phyloP scores from a whole-genome alignment of 129 eudicot genomes.

The Logfia minima region DNA sequence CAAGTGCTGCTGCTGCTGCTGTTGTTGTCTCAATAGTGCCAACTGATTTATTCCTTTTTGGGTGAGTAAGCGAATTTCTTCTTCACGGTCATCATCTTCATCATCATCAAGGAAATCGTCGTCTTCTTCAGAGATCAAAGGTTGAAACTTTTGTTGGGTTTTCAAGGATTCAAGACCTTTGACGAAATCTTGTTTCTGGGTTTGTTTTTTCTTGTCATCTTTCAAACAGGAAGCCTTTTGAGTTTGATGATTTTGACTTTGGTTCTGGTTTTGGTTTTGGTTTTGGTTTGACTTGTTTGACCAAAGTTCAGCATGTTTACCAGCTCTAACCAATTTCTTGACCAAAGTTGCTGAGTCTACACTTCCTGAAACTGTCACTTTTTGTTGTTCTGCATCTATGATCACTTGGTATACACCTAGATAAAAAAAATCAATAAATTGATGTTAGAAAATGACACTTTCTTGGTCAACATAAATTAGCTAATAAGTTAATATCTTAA shows the following conservation, averaged over 20 bases:
- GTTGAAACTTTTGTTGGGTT: constrained; percentile 53
- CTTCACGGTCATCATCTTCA: constrained; percentile 37
- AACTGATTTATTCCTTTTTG: constrained; percentile 43
- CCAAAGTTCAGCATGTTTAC: constrained; percentile 79
- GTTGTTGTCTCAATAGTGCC: constrained; percentile 50
- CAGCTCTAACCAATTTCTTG: constrained; percentile 61
- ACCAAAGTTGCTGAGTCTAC: constrained; percentile 63
- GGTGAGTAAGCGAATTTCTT: constrained; percentile 25
- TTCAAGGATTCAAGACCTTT: constrained; percentile 55
- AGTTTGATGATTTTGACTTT: constrained; percentile 45
- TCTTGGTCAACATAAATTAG: constrained; percentile 28
- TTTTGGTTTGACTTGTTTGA: constrained; percentile 40
- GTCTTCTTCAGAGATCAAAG: constrained; percentile 41
- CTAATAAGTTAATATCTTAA: constrained; percentile 12
- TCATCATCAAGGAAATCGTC: constrained; percentile 33
- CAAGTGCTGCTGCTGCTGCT: constrained; percentile 25
- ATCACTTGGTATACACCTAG: constrained; percentile 70
- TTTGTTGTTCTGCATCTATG: constrained; percentile 73
- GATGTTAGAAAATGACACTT: constrained; percentile 23
- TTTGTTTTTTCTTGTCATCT: constrained; percentile 48
- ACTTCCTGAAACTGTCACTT: constrained; percentile 65
- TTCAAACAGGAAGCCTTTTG: constrained; percentile 49
- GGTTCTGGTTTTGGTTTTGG: constrained; percentile 32
- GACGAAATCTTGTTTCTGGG: constrained; percentile 49
- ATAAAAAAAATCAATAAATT: not conserved